These are phyloP conservation scores for Amphirosellinia nigrospora DNA, from an alignment of 495 filamentous ascomycete species.

Conservation along the genomic window DNA sequence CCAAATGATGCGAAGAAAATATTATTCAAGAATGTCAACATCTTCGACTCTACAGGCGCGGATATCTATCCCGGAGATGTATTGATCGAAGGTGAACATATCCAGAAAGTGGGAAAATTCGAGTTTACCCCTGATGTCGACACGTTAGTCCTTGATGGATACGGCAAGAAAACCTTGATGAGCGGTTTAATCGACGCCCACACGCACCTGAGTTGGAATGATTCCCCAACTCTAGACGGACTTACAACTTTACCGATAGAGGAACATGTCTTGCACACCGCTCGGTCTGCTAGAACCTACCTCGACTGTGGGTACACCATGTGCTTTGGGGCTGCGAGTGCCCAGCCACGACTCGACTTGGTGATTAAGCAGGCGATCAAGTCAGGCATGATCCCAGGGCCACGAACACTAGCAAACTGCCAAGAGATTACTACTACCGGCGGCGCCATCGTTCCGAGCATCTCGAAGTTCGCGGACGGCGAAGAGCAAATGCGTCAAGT, in stretches of 20 bases:
- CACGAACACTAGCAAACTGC: constrained; percentile 55
- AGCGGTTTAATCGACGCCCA: constrained; percentile 57
- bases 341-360: constrained; percentile 55
- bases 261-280: constrained; percentile 56
- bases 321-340: constrained; percentile 55
- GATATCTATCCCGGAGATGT: constrained; percentile 58
- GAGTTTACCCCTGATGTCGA: constrained; percentile 13
- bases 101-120: constrained; percentile 46
- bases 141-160: constrained; percentile 41
- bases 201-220: constrained; percentile 59
- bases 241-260: constrained; percentile 46
- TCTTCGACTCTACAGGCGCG: constrained; percentile 54
- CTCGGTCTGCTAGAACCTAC: constrained; percentile 49
- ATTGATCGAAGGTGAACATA: constrained; percentile 50
- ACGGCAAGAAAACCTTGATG: constrained; percentile 52
- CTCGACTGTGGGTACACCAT: constrained; percentile 47
- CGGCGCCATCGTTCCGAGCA: constrained; percentile 53
- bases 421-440: constrained; percentile 55
- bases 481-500: constrained; percentile 53
- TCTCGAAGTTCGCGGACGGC: constrained; percentile 56
- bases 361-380: constrained; percentile 63
- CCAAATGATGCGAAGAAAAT: constrained; percentile 36
- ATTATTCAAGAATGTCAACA: constrained; percentile 55
- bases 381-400: constrained; percentile 58
- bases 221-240: constrained; percentile 15